Base-by-base conservation (phyloP, 2,329 filamentous ascomycete genomes). In the Colletotrichum lupini region DNA sequence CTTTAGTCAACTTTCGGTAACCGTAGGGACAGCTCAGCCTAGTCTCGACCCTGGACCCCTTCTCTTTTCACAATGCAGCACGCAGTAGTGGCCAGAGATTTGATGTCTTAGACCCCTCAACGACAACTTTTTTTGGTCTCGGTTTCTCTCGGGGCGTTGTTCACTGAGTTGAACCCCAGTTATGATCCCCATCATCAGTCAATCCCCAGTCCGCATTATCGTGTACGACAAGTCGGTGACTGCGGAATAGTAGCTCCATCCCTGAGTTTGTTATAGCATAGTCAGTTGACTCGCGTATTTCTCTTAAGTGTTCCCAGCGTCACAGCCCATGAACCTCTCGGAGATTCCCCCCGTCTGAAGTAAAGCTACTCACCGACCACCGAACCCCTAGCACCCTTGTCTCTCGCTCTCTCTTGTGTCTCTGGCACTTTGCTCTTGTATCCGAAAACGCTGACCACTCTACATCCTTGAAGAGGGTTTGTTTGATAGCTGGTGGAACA, bases 41-140 rank as follows among this genome's bases (percentile, higher is more conserved):
- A 57, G 28, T 22, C 62, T 65, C 60, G 67, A 73, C 60, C 67
- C 67, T 46, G 19, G 53, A 67, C 55, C 60, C 68, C 67, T 58
- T 63, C n/a, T 53, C 24, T 56, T 42, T 35, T 35, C 49, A n/a
- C 32, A 32, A 57, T 60, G 32, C 55, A 22, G n/a, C 14, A 55
- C 9, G 26, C 52, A 55, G 28, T 12, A 60, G 56, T 32, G 24
- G 7, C 37, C 28, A 30, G 60, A 66, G 49, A 57, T 70, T 60
- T 46, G 52, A 60, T 73, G 67, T 73, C 67, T 73, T 61, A 16
- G 70, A 65, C 42, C 37, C 14, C 37, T 42, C 53, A 32, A 63
- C 35, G 24, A 22, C 4, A 8, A 42, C 26, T 22, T 26, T 42
- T 14, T 22, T 60, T 55, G 42, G 42, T 56, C 53, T 67, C 55